Evolutionary conservation across 306 rosid species (phyloP), one percentile per base, ranked within the genome.

Genomic region (Rosa lucieae): DNA sequence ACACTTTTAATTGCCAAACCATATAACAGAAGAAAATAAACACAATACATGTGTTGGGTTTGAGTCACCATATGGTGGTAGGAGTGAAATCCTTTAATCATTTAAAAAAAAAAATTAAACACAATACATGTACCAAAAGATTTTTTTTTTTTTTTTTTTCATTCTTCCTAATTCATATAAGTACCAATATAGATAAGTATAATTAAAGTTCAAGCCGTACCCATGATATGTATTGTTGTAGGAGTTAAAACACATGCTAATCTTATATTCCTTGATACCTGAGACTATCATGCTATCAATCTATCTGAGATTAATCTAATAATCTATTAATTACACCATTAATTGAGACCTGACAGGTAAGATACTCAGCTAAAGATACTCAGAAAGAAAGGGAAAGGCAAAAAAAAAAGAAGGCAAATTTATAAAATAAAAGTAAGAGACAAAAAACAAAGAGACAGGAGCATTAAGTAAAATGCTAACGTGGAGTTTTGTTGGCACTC

Each of bases 401-500:
- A 1, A 3, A 26, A 10, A 10, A 15, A 26, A 46, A 1, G 37
- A 32, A 2, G 37, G 37, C 37, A 32, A 32, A 32, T 32, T 32
- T 26, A 10, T 3, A 29, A 67, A 56, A 21, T 26, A 39, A 61
- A 59, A 74, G 23, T 10, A 26, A 44, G 39, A 69, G 21, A 23
- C 10, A 71, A n/a, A 12, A 44, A 74, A 14, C 13, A 5, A 51
- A 48, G 18, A 39, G 42, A 70, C 14, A 76, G 18, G 62, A 39
- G 51, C 48, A 53, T 62, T 37, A 55, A 46, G 73, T 21, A 29
- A 39, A 66, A 26, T 10, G 42, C 23, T 43, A 55, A 81, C 85
- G 85, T 82, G 85, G 82, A 77, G 81, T 55, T 7, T 59, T 82
- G 40, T 70, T 69, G 46, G 63, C 39, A 63, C 75, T 40, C 20